Percentiles rank a stretch among this genome's conserved stretches.
These are phyloP conservation scores for Pyrenochaeta sp. DNA, from an alignment of 2,329 filamentous ascomycete species.

Conservation along the genomic window DNA sequence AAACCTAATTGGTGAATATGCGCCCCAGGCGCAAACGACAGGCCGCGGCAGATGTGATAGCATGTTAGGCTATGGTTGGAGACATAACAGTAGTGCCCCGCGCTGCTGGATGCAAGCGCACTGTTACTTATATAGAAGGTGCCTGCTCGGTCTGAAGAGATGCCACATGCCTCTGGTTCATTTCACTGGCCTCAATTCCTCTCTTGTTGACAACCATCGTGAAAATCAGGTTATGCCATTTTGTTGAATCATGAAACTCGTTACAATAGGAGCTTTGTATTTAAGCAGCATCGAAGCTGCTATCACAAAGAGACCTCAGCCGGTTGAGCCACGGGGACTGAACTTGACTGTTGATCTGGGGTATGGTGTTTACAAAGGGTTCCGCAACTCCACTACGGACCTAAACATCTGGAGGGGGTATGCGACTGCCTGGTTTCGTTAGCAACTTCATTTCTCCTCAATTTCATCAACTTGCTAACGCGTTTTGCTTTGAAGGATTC, in stretches of 20 bases:
- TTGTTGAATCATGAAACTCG: background rate
- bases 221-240: no score
- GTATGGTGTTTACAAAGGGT: constrained; percentile 30
- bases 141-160: no score
- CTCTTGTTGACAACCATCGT: no score
- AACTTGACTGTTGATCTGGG: constrained; percentile 23
- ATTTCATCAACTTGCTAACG: background rate
- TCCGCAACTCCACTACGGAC: constrained; percentile 18
- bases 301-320: background rate
- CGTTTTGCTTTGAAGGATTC: constrained; percentile 23
- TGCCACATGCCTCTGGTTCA: no score
- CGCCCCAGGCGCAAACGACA: no score
- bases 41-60: no score
- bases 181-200: no score
- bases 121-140: background rate
- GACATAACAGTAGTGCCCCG: no score
- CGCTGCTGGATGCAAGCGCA: no score
- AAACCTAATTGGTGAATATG: no score
- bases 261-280: background rate
- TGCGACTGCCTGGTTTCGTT: background rate
- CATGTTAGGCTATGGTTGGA: no score
- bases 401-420: constrained; percentile 38
- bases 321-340: background rate
- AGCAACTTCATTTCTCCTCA: background rate
- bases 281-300: background rate